Evolutionary conservation across 306 rosid species (phyloP).

Genomic region (Urtica urens): DNA sequence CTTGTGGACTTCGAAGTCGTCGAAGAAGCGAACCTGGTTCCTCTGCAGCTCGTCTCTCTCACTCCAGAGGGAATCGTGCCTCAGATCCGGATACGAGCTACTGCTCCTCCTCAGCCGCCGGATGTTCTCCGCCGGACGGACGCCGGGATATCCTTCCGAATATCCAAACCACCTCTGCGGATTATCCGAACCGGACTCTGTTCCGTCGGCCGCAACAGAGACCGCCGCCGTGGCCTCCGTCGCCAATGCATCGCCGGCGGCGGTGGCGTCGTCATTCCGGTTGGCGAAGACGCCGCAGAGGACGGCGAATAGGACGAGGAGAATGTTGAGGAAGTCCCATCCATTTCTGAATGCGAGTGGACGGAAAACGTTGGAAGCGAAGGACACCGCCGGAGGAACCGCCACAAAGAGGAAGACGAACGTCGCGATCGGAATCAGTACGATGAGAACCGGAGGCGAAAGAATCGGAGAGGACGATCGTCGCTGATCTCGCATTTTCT

Average conservation of each 20-base stretch:
- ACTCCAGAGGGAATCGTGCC: constrained; percentile 42
- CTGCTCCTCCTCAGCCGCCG: constrained; percentile 48
- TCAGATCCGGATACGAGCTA: constrained; percentile 85
- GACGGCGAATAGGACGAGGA: constrained; percentile 57
- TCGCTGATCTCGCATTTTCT: constrained; percentile 38
- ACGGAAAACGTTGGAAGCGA: constrained; percentile 34
- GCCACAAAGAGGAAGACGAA: constrained; percentile 40
- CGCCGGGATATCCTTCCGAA: constrained; percentile 13
- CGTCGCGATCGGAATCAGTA: constrained; percentile 46
- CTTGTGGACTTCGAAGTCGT: constrained; percentile 52
- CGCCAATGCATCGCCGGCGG: not conserved
- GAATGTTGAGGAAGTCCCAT: constrained; percentile 66
- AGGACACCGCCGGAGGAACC: constrained; percentile 49
- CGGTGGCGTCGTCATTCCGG: constrained; percentile 38
- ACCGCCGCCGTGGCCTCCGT: not conserved
- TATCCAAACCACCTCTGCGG: constrained; percentile 42
- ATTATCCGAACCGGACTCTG: constrained; percentile 6
- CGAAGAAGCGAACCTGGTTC: constrained; percentile 45
- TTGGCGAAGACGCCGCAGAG: constrained; percentile 55
- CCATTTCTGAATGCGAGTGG: constrained; percentile 46
- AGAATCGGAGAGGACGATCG: constrained; percentile 34
- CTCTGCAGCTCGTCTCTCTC: constrained; percentile 22
- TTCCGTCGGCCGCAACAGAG: constrained; percentile 4
- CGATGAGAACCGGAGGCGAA: constrained; percentile 53
- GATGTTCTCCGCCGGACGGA: constrained; percentile 7